Conservation (phyloP, 2,329 filamentous ascomycete genomes). For the Dactylellina haptotyla region DNA sequence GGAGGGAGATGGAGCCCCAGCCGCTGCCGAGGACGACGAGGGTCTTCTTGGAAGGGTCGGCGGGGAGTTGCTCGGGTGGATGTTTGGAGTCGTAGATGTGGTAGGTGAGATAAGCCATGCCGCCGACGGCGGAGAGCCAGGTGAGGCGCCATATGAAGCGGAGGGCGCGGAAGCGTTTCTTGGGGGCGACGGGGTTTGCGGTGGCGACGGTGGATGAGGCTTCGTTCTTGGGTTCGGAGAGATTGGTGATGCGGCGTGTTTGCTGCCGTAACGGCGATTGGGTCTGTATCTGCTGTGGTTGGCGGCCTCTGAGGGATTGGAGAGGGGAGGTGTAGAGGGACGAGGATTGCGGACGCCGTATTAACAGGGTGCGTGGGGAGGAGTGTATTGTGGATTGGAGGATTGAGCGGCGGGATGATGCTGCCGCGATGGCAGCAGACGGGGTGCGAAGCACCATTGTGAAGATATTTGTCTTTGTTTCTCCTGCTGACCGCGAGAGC, state of each 20-base stretch:
- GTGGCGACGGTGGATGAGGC: conserved; percentile 22
- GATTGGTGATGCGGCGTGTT: conserved; percentile 16
- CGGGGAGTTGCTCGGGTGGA: conserved; percentile 79
- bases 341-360: conserved; percentile 26
- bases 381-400: conserved; percentile 46
- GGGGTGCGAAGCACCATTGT: conserved; percentile 54
- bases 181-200: conserved; percentile 54
- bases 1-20: conserved; percentile 93
- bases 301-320: conserved; percentile 12
- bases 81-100: conserved; percentile 84
- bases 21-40: conserved; percentile 95
- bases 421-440: conserved; percentile 39
- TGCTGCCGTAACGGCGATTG: conserved; percentile 6
- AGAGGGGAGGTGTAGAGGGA: conserved; percentile 26
- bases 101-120: conserved; percentile 78
- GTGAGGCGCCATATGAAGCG: conserved; percentile 85
- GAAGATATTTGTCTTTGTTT: not conserved
- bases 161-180: conserved; percentile 74
- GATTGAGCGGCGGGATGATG: conserved; percentile 46
- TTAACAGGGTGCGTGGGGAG: conserved; percentile 24
- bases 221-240: conserved; percentile 33
- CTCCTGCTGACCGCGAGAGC: not conserved
- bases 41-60: conserved; percentile 93
- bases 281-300: not conserved
- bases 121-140: conserved; percentile 77